phyloP scores from a whole-genome alignment of 371 early-diverging fungal genomes.

The Batkoa obscura region DNA sequence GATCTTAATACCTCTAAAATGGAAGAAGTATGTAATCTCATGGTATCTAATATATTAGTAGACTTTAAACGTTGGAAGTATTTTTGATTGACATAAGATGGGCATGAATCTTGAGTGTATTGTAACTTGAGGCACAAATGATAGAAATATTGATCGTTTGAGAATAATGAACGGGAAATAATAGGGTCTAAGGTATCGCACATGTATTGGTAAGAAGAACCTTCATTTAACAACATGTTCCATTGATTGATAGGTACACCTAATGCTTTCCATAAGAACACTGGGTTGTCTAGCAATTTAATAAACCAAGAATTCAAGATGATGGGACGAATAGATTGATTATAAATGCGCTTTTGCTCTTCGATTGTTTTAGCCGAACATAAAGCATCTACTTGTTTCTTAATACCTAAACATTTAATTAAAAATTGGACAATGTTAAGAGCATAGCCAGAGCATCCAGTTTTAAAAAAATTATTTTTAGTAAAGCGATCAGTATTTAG shows the following conservation, averaged over 20 bases:
- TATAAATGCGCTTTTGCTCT: conserved; percentile 44
- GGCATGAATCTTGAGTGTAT: conserved; percentile 40
- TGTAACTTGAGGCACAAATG: conserved; percentile 48
- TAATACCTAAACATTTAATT: conserved; percentile 32
- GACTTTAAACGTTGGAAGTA: conserved; percentile 40
- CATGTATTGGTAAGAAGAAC: conserved; percentile 53
- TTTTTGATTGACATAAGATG: conserved; percentile 47
- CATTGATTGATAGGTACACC: conserved; percentile 78
- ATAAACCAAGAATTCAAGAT: conserved; percentile 40
- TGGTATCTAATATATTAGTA: conserved; percentile 21
- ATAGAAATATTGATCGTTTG: conserved; percentile 65
- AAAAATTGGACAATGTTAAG: conserved; percentile 45
- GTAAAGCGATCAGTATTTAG: conserved; percentile 30
- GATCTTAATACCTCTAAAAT: conserved; percentile 39
- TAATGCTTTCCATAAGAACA: conserved; percentile 70
- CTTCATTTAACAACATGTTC: conserved; percentile 66
- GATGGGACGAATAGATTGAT: conserved; percentile 32
- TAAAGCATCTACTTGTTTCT: conserved; percentile 31
- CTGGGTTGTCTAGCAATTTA: conserved; percentile 47
- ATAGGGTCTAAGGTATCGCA: conserved; percentile 72
- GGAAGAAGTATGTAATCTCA: conserved; percentile 60
- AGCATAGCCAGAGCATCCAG: conserved; percentile 69
- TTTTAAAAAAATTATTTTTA: conserved; percentile 47
- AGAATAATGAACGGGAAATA: conserved; percentile 31
- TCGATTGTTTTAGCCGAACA: conserved; percentile 28